These are phyloP conservation scores for Penicillium sp. DNA, from an alignment of 2,329 filamentous ascomycete genomes.

Conservation along the genomic window DNA sequence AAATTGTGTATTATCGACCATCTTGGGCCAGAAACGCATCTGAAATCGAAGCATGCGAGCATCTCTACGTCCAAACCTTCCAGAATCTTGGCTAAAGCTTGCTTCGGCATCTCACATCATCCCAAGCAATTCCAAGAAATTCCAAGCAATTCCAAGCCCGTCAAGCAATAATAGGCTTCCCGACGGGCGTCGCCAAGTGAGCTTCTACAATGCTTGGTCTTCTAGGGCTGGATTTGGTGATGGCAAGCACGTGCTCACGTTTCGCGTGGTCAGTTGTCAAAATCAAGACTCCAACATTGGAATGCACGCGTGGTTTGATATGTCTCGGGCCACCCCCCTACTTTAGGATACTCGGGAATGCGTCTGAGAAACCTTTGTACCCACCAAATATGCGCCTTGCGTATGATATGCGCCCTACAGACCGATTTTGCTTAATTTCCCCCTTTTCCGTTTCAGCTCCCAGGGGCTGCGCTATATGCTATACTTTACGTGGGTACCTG, in stretches of 20 bases:
- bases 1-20: not conserved
- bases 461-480: not conserved
- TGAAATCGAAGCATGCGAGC: not conserved
- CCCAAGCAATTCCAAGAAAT: not conserved
- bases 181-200: conserved; percentile 7
- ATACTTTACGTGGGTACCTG: not conserved
- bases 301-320: not conserved
- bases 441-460: not conserved
- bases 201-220: conserved; percentile 6
- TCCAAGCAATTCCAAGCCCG: not conserved
- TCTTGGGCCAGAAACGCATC: not conserved
- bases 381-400: not conserved
- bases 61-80: not conserved
- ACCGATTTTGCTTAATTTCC: not conserved
- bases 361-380: not conserved
- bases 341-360: not conserved
- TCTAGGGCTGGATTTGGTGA: not conserved
- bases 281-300: not conserved
- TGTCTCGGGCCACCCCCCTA: not conserved
- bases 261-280: not conserved
- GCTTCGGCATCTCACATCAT: not conserved
- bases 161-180: not conserved
- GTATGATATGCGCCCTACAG: not conserved
- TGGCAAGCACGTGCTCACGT: conserved; percentile 5
- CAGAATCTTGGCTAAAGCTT: conserved; percentile 8